Conservation (phyloP, 1,139 yeast genomes). For the Maudiozyma humilis region DNA sequence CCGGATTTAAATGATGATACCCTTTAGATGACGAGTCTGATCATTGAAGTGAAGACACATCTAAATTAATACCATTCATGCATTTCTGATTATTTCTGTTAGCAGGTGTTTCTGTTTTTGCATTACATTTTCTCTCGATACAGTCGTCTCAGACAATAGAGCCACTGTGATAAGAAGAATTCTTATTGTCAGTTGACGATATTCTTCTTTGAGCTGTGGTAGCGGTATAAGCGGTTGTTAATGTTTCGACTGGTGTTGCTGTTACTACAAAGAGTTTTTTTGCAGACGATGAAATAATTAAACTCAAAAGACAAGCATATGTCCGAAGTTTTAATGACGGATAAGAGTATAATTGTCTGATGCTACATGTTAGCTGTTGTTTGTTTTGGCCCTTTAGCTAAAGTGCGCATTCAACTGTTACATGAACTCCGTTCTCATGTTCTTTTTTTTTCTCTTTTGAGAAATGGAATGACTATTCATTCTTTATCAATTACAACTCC, state of each 20-base stretch:
- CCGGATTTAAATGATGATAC: constrained; percentile 48
- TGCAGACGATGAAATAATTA: constrained; percentile 57
- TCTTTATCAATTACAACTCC: no score
- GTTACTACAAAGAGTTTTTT: constrained; percentile 12
- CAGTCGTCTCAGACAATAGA: neutral
- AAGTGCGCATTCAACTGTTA: constrained; percentile 2
- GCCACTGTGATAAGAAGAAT: neutral
- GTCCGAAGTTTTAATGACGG: constrained; percentile 54
- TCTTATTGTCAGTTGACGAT: constrained; percentile 6
- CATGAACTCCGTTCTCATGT: neutral
- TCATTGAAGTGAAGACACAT: constrained; percentile 83
- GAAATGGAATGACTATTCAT: no score
- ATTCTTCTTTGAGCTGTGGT: neutral
- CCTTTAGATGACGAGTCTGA: constrained; percentile 98
- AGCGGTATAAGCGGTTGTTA: neutral
- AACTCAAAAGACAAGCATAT: constrained; percentile 86
- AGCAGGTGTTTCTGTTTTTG: neutral
- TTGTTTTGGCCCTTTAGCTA: constrained; percentile 4
- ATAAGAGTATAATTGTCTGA: constrained; percentile 28
- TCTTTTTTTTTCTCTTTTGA: no score
- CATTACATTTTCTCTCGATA: constrained; percentile 2
- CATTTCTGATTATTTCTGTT: constrained; percentile 51
- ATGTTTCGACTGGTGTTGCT: constrained; percentile 8
- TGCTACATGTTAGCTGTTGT: constrained; percentile 9
- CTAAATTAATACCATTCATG: constrained; percentile 86